Evolutionary conservation across 257 asterid genomes (phyloP).

Genomic region (Solanum pennellii): DNA sequence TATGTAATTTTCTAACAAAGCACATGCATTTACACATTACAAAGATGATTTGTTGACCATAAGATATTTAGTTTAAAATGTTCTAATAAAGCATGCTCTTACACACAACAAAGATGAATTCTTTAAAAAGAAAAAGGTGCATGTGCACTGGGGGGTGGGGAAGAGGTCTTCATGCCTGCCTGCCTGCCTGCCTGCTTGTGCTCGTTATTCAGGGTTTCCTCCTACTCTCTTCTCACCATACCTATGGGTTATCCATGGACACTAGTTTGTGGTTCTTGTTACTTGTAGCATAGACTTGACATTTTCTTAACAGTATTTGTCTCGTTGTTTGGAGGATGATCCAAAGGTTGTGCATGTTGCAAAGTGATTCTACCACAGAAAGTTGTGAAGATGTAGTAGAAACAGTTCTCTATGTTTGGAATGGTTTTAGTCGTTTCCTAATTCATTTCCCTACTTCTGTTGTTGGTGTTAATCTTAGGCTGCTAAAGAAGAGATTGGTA

Average conservation of each 20-base stretch:
- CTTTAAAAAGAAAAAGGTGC: not conserved
- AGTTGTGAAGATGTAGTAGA: not conserved
- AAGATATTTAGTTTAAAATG: not conserved
- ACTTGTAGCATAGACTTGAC: not conserved
- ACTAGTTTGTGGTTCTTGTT: not conserved
- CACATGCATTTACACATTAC: not conserved
- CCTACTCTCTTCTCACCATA: not conserved
- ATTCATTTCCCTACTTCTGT: not conserved
- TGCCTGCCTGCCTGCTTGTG: not conserved
- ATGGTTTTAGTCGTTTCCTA: not conserved
- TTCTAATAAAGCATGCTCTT: not conserved
- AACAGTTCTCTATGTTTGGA: not conserved
- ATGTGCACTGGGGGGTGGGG: not conserved
- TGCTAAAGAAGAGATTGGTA: conserved; percentile 80
- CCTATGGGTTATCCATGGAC: not conserved
- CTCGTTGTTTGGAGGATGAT: not conserved
- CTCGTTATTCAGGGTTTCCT: not conserved
- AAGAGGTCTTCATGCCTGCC: not conserved
- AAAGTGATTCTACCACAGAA: not conserved
- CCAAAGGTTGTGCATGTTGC: not conserved
- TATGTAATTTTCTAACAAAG: not conserved
- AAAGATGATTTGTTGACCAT: not conserved
- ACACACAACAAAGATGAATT: not conserved
- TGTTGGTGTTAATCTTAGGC: conserved; percentile 29
- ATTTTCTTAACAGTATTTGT: not conserved